These are phyloP conservation scores for Acaromyces ingoldii DNA, from an alignment of 1,284 basidiomycete species.

Conservation along the genomic window DNA sequence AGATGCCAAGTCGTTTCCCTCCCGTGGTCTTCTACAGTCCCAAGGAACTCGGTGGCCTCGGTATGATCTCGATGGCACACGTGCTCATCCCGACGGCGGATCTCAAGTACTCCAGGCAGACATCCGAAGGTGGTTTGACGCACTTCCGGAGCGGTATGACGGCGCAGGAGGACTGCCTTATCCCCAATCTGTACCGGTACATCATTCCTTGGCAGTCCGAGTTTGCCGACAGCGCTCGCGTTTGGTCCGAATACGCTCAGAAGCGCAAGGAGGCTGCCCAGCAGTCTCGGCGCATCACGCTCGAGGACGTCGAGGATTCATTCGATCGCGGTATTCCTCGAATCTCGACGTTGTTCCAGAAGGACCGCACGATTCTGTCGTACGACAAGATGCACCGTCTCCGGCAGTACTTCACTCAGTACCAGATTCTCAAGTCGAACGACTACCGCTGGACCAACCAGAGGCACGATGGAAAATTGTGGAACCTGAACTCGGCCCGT, in stretches of 20 bases:
- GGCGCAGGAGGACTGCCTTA: conserved; percentile 60
- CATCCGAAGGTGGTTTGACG: conserved; percentile 76
- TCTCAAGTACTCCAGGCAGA: conserved; percentile 95
- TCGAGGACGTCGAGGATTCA: conserved; percentile 95
- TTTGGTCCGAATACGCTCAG: conserved; percentile 99
- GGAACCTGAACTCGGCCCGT: conserved; percentile 97
- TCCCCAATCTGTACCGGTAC: conserved; percentile 96
- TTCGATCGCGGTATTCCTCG: conserved; percentile 98
- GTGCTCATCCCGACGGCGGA: conserved; percentile 97
- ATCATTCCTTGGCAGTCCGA: conserved; percentile 98
- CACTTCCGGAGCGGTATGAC: conserved; percentile 94
- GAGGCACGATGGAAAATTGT: conserved; percentile 94
- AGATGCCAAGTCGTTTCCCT: conserved; percentile 90
- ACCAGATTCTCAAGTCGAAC: conserved; percentile 81
- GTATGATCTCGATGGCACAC: conserved; percentile 99
- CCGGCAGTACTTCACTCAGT: conserved; percentile 94
- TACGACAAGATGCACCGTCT: conserved; percentile 87
- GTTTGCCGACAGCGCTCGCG: conserved; percentile 93
- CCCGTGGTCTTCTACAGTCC: conserved; percentile 67
- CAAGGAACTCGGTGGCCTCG: conserved; percentile 71
- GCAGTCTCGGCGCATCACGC: conserved; percentile 89
- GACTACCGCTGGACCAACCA: conserved; percentile 99
- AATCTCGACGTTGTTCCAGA: conserved; percentile 96
- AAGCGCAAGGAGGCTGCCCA: conserved; percentile 98
- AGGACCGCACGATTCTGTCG: conserved; percentile 91